These are phyloP conservation scores for Globisporangium polare DNA, from an alignment of 352 stramenopile genomes.

Conservation along the genomic window DNA sequence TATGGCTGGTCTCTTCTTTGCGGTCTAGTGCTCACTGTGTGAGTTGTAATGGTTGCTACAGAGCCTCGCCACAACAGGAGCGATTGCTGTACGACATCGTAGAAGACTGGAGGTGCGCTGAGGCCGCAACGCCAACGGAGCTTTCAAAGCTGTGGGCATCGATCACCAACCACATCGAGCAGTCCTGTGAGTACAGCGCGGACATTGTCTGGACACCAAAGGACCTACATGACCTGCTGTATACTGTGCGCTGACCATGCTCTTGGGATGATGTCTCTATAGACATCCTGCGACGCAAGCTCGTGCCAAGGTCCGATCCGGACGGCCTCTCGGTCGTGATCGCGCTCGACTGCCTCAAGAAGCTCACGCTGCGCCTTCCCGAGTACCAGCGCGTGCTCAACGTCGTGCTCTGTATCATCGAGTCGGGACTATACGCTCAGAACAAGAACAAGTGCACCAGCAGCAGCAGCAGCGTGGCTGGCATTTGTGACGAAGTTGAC, in stretches of 20 bases:
- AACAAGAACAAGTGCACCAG: not conserved
- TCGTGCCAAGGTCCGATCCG: constrained; percentile 37
- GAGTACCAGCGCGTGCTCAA: constrained; percentile 61
- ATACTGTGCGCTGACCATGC: too few relatives aligned
- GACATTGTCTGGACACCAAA: not conserved
- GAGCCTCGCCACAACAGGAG: constrained; percentile 23
- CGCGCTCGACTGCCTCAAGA: constrained; percentile 68
- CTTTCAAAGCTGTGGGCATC: constrained; percentile 61
- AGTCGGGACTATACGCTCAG: constrained; percentile 40
- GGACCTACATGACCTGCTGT: too few relatives aligned
- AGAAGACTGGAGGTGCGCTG: constrained; percentile 54
- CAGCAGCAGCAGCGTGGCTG: not conserved
- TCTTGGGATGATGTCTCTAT: not conserved
- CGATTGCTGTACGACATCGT: constrained; percentile 56
- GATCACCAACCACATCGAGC: constrained; percentile 58
- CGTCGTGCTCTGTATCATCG: constrained; percentile 44
- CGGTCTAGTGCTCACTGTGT: not conserved
- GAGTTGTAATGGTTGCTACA: not conserved
- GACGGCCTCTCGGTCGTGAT: constrained; percentile 55
- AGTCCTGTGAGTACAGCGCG: constrained; percentile 42
- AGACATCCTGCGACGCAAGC: constrained; percentile 61
- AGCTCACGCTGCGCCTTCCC: constrained; percentile 46
- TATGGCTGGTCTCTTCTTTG: constrained; percentile 2
- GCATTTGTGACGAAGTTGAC: not conserved
- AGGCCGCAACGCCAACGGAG: constrained; percentile 33